Base-by-base conservation (phyloP, 148 eudicot species). In the Silene conica region DNA sequence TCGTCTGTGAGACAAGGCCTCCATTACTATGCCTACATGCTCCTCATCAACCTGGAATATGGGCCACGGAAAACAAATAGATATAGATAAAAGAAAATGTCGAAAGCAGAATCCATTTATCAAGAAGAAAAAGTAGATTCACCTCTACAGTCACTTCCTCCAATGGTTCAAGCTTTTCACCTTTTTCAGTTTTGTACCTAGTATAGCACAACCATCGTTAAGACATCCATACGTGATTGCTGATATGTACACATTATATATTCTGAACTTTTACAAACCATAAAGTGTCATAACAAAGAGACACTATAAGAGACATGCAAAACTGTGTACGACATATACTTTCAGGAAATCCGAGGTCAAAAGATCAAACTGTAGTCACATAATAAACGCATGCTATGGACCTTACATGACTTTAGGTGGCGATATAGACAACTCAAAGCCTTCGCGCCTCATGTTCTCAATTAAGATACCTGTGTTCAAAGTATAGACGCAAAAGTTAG, bases 361-460 rank as follows among this genome's bases (percentile, higher is more conserved):
- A 73, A 63, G 5, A 62, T 25, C 7, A 73, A 74, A 62, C 3
- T 2, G 63, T 15, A 16, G 16, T 50, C 25, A 59, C 67, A 69
- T 1, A 52, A 23, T 5, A 12, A 70, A 58, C 52, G 57, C 22
- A 79, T 54, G 61, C 26, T 65, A 71, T 48, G 20, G 58, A 76
- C 82, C 96, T 85, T 82, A 96, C 99, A 96, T 96, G 86, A 96
- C 99, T 90, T 83, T 87, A 63, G 99, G 97, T 60, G 99, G 99
- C 60, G 99, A 96, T 70, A 96, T 91, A 73, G 99, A 96, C 15
- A 96, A 80, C 89, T 96, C 99, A 82, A 96, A 92, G 31, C 96
- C 96, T 90, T 96, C 99, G 83, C 99, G 99, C 85, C 99, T 90
- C 99, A 96, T 96, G 75, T 96, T 96, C 88, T 96, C 99, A 62